Base-by-base conservation (phyloP, 148 eudicot genomes). In the Rhododendron griersonianum region DNA sequence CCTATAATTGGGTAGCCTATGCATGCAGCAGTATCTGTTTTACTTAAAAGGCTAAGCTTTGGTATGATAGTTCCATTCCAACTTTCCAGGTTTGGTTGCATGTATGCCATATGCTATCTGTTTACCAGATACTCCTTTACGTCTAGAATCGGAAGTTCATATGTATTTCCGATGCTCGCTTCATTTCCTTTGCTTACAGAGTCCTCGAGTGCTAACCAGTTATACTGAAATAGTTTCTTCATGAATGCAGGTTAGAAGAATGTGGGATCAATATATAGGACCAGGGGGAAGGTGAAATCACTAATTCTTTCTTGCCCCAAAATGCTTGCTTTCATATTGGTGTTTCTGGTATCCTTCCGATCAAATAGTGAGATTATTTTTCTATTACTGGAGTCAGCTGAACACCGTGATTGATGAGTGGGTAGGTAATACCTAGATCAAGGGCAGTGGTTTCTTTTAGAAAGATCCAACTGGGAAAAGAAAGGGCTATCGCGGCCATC, bases 251-350 rank as follows among this genome's bases (percentile, higher is more conserved):
- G 98, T 96, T 28, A 89, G 98, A 85, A 89, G 98, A 91, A 89
- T 91, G 65, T 96, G 98, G 98, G 98, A 96, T 93, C 94, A 96
- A 80, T 96, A 92, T 87, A 79, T 96, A 86, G 86, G 94, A 88
- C 94, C 95, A n/a, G 95, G 98, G 69, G 98, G 96, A 90, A 94
- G 98, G 98, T 94, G 47, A 91, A 92, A 53, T 78, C 74, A 10
- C 74, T 7, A 21, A 37, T 39, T 19, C 74, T 39, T 82, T 61
- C 75, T 21, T 23, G 51, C 74, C 84, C 41, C 7, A 59, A 19
- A 82, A 18, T 59, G 50, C 51, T 61, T 6, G 63, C 6, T 82
- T 82, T 82, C 10, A 23, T 81, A 35, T 57, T 21, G 57, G 28
- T 53, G 45, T 81, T 55, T 53, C 47, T 80, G 10, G 37, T 19